These are phyloP conservation scores for Trichoderma gracile DNA, from an alignment of 2,329 filamentous ascomycete genomes.

Conservation along the genomic window DNA sequence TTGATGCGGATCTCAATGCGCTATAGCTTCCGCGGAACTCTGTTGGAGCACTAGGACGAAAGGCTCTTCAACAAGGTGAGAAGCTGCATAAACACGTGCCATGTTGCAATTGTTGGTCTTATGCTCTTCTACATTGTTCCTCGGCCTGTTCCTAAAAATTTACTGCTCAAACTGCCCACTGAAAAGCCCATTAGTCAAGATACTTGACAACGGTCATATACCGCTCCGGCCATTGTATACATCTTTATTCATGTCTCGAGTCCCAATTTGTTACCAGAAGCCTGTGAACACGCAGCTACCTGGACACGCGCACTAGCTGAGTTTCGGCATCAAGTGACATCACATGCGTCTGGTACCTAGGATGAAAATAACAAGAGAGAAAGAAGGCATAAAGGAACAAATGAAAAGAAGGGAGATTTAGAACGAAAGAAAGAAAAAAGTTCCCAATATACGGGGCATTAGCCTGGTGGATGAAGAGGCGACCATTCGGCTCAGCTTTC, in stretches of 20 bases:
- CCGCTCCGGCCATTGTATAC: not conserved
- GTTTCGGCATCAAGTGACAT: not conserved
- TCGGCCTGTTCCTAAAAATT: slow-evolving; percentile 23
- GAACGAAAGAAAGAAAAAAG: not conserved
- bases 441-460: not conserved
- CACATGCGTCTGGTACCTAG: not conserved
- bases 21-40: slow-evolving; percentile 13
- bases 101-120: not conserved
- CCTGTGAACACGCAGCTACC: not conserved
- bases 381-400: not conserved
- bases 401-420: not conserved
- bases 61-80: not conserved
- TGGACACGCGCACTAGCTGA: not conserved
- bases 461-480: not conserved
- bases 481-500: slow-evolving; percentile 9
- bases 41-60: slow-evolving; percentile 9
- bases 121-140: slow-evolving; percentile 14
- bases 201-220: not conserved
- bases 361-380: too few relatives aligned
- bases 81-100: slow-evolving; percentile 10
- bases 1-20: not conserved
- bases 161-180: slow-evolving; percentile 11
- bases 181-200: not conserved
- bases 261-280: not conserved
- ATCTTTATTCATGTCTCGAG: not conserved